phyloP scores from a whole-genome alignment of 257 asterid genomes.

The Thymus quinquecostatus region DNA sequence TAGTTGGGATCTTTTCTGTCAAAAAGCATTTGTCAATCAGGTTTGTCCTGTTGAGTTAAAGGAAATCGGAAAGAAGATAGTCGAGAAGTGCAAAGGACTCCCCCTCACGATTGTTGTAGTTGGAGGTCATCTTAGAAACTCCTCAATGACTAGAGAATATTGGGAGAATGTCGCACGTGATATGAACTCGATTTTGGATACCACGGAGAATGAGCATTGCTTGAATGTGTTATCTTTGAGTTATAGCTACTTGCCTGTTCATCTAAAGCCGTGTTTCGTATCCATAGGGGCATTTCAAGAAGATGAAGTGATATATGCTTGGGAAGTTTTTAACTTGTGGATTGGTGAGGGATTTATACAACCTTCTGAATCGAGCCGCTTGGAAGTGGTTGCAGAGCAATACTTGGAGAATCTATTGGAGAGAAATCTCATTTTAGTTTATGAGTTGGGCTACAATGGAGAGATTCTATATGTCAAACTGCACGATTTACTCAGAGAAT shows the following conservation, averaged over 20 bases:
- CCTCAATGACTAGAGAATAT: background rate
- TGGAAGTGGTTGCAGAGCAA: background rate
- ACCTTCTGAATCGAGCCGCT: background rate
- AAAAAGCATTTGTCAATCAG: background rate
- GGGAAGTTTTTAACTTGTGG: background rate
- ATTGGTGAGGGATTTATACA: background rate
- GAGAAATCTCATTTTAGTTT: background rate
- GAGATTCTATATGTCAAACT: background rate
- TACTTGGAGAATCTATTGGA: background rate
- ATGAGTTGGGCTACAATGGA: background rate
- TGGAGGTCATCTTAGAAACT: background rate
- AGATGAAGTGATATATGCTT: background rate
- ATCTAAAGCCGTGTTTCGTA: background rate
- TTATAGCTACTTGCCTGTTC: background rate
- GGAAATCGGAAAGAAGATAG: background rate
- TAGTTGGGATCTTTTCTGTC: background rate
- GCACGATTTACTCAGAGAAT: background rate
- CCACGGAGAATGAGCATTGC: background rate
- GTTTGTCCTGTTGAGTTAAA: background rate
- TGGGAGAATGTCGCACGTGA: conserved; percentile 11
- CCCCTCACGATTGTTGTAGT: background rate
- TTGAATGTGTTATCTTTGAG: background rate
- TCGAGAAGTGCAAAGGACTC: background rate
- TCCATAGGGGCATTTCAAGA: background rate
- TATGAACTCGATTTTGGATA: background rate